These are phyloP conservation scores for Kalmanozyma brasiliensis DNA, from an alignment of 1,284 basidiomycete species.

Conservation along the genomic window DNA sequence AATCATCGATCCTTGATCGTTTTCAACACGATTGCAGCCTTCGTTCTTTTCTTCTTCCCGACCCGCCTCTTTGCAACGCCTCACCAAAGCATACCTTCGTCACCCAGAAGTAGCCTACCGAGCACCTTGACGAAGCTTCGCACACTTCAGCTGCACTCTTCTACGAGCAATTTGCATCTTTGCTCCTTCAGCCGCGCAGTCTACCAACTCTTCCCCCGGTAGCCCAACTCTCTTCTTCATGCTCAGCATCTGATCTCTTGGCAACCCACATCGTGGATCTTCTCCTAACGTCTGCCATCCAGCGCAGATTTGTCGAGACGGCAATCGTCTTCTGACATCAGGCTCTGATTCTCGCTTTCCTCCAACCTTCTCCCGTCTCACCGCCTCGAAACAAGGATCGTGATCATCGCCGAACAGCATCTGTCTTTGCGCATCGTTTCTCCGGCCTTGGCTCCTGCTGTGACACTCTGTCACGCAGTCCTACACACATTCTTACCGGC, in stretches of 20 bases:
- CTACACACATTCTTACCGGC: too few relatives aligned
- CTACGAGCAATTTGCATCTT: conserved; percentile 5
- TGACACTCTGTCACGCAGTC: too few relatives aligned
- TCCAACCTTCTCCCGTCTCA: neutral
- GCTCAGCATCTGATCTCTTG: conserved; percentile 24
- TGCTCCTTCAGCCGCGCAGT: neutral
- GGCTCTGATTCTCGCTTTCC: neutral
- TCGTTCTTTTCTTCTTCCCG: conserved; percentile 28
- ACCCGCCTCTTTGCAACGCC: conserved; percentile 1
- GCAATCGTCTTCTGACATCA: conserved; percentile 9
- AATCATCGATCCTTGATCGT: conserved; percentile 3
- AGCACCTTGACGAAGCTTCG: conserved; percentile 1
- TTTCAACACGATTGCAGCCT: conserved; percentile 15
- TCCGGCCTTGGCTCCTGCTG: too few relatives aligned
- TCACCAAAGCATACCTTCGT: conserved; percentile 3
- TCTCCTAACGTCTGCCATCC: conserved; percentile 12
- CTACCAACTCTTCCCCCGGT: neutral
- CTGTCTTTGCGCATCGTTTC: too few relatives aligned
- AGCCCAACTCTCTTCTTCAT: conserved; percentile 21
- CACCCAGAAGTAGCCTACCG: neutral
- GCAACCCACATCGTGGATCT: conserved; percentile 10
- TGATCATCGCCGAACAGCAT: too few relatives aligned
- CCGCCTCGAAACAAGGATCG: too few relatives aligned
- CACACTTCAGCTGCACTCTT: neutral
- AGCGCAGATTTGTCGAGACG: too few relatives aligned